Evolutionary conservation across 148 eudicot species (phyloP), one percentile per base, ranked within the genome.

Genomic region (Chenopodium album): DNA sequence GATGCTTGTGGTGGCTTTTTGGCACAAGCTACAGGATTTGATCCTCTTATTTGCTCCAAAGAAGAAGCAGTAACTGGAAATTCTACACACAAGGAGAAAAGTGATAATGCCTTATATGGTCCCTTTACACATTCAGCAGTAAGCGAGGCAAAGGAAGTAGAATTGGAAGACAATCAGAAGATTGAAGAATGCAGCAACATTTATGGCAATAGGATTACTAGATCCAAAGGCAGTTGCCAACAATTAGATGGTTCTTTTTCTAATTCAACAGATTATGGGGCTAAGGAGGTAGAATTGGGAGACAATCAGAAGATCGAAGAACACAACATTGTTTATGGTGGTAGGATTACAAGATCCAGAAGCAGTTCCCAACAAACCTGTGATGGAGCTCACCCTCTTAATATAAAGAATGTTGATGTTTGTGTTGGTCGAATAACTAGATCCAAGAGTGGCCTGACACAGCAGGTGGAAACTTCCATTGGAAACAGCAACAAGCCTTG

Each of bases 1-100:
- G 73, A 83, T 78, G 77, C 70, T 60, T 29, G 73, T 65, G 74
- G 62, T 52, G 19, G 10, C 41, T 74, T 80, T 52, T 11, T 81
- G 52, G 31, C 50, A 50, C 77, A 64, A 75, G 81, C 82, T 50
- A 73, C 34, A 17, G 75, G 46, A 26, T 73, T 71, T 23, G n/a
- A 23, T 48, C 48, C 66, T 62, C 78, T 74, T 72, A 81, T 69
- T 79, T 29, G 46, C 71, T 60, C 10, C 63, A 76, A n/a, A 20
- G 77, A 76, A 46, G 80, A 76, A 80, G 78, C 70, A 65, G 73
- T 10, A 41, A 34, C 26, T n/a, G 83, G 83, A 62, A 81, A 69
- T 67, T 71, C 65, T 71, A 23, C 54, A 19, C 65, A 81, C 75
- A 75, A 83, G 83, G 80, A 76, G 41, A 79, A 13, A 23, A 69